phyloP scores from a whole-genome alignment of 1,139 yeast species.

The Sugiyamaella neomexicana region DNA sequence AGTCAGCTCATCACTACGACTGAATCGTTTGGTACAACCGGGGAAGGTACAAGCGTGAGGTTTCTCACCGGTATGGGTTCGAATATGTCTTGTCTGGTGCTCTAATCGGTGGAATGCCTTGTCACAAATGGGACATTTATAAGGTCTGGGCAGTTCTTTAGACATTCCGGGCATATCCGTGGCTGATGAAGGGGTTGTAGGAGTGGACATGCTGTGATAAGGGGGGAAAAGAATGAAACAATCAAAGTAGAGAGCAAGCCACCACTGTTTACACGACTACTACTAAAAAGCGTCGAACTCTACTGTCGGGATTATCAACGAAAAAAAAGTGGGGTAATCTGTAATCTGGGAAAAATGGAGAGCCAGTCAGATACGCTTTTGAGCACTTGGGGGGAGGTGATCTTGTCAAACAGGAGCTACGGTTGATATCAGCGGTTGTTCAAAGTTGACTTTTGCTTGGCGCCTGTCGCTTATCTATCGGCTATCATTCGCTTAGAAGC shows the following conservation, averaged over 20 bases:
- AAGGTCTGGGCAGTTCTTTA: conserved; percentile 59
- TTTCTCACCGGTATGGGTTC: conserved; percentile 95
- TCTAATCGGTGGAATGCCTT: conserved; percentile 91
- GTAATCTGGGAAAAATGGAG: neutral
- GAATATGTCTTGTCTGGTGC: conserved; percentile 90
- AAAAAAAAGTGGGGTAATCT: neutral
- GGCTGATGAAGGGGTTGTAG: conserved; percentile 15
- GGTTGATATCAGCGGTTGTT: too few species aligned
- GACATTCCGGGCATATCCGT: conserved; percentile 22
- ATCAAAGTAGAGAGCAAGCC: too few species aligned
- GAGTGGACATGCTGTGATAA: conserved; percentile 18
- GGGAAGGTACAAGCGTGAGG: conserved; percentile 89
- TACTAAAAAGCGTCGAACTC: too few species aligned
- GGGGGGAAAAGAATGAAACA: too few species aligned
- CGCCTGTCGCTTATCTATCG: too few species aligned
- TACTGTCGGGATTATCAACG: neutral
- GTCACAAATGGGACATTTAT: conserved; percentile 87
- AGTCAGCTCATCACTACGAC: conserved; percentile 87
- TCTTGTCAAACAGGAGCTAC: too few species aligned
- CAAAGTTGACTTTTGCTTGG: too few species aligned
- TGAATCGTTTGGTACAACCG: conserved; percentile 81
- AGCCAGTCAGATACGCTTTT: too few species aligned
- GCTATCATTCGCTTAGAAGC: too few species aligned
- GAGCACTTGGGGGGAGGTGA: too few species aligned
- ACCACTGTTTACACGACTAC: too few species aligned